Evolutionary conservation across 2,329 filamentous ascomycete genomes (phyloP), one percentile per base, ranked within the genome.

Genomic region (Clonostachys byssicola): DNA sequence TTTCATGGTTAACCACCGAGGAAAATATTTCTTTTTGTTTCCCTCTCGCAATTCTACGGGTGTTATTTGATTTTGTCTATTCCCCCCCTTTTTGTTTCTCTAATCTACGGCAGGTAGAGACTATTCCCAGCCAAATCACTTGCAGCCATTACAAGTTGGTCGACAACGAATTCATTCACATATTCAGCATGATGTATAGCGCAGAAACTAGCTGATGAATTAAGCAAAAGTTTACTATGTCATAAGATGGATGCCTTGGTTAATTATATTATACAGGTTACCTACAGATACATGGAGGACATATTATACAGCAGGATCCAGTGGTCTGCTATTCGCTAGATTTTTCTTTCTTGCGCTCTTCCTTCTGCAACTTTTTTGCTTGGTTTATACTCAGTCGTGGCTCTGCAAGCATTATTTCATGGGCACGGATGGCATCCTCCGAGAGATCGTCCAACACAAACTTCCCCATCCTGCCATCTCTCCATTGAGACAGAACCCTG

Each of bases 401-500:
- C 16, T 78, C 75, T 16, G 70, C 68, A 20, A 71, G 59, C 50
- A 67, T 67, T 49, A 70, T 68, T 58, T 70, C 72, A 50, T 81
- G 77, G 44, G 55, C 57, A n/a, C 55, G 58, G 16, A 90, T 63
- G 12, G 76, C 73, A 45, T 80, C 78, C 38, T 79, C 76, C 17
- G 73, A 76, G 12, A 97, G 72, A 47, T 89, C 80, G 60, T 99
- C 94, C 34, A 99, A 73, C 17, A 90, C 69, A 59, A 95, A 94
- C 39, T 70, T 75, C 1, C 92, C 92, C 47, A 97, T 60, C 33
- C 80, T 71, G 2, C 94, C 94, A 20, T 74, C 76, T 44, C 92
- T 80, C 88, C 90, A 99, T 60, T 85, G 81, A 57, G 91, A 85
- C 12, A 97, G 77, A 49, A 95, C 73, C 77, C 89, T 89, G 35